These are phyloP conservation scores for Dendrobium officinale DNA, from an alignment of 106 monocot species.

Conservation along the genomic window DNA sequence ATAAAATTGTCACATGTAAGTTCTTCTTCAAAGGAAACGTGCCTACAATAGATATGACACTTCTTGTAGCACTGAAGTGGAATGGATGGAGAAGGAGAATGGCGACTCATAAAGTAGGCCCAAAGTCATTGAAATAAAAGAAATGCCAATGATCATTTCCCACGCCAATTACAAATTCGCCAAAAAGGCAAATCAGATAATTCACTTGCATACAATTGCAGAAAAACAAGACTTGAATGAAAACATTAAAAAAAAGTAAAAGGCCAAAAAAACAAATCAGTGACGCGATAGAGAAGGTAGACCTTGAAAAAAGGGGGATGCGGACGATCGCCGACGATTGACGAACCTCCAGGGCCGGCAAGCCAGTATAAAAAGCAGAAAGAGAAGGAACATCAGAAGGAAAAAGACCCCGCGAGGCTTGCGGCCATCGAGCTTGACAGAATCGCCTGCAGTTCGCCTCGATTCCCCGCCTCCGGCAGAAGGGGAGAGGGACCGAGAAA, in stretches of 20 bases:
- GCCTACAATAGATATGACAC: too few relatives aligned
- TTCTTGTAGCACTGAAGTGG: too few relatives aligned
- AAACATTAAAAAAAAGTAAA: background rate
- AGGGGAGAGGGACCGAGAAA: slow-evolving; percentile 2
- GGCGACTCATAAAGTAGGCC: background rate
- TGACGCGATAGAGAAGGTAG: background rate
- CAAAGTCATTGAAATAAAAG: background rate
- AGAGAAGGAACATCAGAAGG: slow-evolving; percentile 18
- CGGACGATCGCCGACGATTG: background rate
- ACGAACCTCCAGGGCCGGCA: slow-evolving; percentile 36
- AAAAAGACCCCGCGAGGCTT: background rate
- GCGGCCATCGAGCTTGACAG: slow-evolving; percentile 7
- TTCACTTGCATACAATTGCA: background rate
- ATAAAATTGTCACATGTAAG: too few relatives aligned
- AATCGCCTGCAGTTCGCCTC: background rate
- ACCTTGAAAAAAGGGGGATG: slow-evolving; percentile 4
- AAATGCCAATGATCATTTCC: background rate
- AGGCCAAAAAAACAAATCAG: background rate
- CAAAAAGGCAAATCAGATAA: background rate
- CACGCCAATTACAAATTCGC: background rate
- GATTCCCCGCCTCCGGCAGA: background rate
- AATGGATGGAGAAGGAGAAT: too few relatives aligned
- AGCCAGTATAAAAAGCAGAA: slow-evolving; percentile 19
- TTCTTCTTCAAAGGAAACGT: too few relatives aligned
- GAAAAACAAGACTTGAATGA: background rate